Evolutionary conservation across 306 rosid species (phyloP).

Genomic region (Sphenostylis stenocarpa): DNA sequence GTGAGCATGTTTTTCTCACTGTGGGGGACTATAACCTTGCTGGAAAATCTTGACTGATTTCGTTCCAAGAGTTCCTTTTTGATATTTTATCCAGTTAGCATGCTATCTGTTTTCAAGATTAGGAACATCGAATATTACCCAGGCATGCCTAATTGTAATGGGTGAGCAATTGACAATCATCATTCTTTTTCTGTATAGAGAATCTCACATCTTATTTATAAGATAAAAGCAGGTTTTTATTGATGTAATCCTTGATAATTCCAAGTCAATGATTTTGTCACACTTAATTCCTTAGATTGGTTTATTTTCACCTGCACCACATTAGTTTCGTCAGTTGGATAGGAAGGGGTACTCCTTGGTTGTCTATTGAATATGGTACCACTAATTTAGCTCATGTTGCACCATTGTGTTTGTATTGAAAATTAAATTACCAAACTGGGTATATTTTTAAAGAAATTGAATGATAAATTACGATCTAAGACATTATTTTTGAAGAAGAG

Average conservation of each 20-base stretch:
- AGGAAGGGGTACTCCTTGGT: background rate
- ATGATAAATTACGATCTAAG: too few species aligned
- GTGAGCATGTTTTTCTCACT: constrained; percentile 62
- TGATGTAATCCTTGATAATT: constrained; percentile 14
- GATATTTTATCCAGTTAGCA: background rate
- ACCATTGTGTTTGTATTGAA: background rate
- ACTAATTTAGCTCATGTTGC: background rate
- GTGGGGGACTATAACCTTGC: constrained; percentile 58
- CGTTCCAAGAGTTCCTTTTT: background rate
- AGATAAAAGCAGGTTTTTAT: background rate
- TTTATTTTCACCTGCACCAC: background rate
- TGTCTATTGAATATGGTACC: background rate
- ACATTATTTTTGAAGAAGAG: too few species aligned
- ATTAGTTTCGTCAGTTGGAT: background rate
- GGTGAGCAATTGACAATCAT: background rate
- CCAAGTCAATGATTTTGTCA: background rate
- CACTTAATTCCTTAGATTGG: background rate
- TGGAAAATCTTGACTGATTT: constrained; percentile 22
- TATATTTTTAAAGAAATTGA: too few species aligned
- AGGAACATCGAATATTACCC: constrained; percentile 1
- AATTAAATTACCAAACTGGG: too few species aligned
- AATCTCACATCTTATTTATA: constrained; percentile 23
- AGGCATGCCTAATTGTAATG: constrained; percentile 1
- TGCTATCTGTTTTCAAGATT: constrained; percentile 3
- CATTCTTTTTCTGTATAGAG: constrained; percentile 32